Evolutionary conservation across 257 asterid genomes (phyloP).

Genomic region (Coffea canephora): DNA sequence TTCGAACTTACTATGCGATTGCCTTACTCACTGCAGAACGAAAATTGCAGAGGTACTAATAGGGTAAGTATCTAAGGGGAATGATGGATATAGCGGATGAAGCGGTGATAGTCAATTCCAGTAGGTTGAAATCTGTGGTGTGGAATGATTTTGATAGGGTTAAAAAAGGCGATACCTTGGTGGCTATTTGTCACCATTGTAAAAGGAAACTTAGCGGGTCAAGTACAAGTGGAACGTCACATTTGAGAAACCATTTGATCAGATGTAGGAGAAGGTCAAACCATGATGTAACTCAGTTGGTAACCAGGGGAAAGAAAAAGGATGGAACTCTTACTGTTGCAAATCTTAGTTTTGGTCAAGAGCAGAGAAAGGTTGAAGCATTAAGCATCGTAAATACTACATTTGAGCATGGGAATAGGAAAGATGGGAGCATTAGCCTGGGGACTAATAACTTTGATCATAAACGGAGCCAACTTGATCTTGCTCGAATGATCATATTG

Average conservation of each 20-base stretch:
- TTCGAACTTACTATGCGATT: background rate
- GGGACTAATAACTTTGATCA: constrained; percentile 57
- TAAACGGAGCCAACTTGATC: constrained; percentile 63
- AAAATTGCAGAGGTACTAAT: background rate
- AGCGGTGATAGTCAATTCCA: constrained; percentile 64
- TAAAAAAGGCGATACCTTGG: constrained; percentile 70
- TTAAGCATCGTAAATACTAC: constrained; percentile 49
- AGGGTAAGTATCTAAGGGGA: constrained; percentile 2
- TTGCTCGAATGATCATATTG: constrained; percentile 87
- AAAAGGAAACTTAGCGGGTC: constrained; percentile 91
- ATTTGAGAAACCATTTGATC: constrained; percentile 83
- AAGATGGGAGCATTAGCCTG: constrained; percentile 34
- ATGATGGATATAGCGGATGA: constrained; percentile 79
- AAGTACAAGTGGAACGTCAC: constrained; percentile 94
- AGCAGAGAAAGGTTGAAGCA: constrained; percentile 46
- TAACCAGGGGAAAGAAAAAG: constrained; percentile 73
- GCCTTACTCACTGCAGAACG: background rate
- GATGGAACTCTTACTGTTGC: constrained; percentile 50
- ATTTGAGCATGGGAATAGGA: constrained; percentile 34
- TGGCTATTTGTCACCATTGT: constrained; percentile 85
- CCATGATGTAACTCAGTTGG: constrained; percentile 54
- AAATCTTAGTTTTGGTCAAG: constrained; percentile 39
- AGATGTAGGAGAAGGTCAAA: constrained; percentile 77
- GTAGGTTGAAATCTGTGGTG: constrained; percentile 80
- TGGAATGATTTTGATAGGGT: constrained; percentile 98